Evolutionary conservation across 768 basidiomycete genomes (phyloP).

Genomic region (Sporobolomyces phaffii): DNA sequence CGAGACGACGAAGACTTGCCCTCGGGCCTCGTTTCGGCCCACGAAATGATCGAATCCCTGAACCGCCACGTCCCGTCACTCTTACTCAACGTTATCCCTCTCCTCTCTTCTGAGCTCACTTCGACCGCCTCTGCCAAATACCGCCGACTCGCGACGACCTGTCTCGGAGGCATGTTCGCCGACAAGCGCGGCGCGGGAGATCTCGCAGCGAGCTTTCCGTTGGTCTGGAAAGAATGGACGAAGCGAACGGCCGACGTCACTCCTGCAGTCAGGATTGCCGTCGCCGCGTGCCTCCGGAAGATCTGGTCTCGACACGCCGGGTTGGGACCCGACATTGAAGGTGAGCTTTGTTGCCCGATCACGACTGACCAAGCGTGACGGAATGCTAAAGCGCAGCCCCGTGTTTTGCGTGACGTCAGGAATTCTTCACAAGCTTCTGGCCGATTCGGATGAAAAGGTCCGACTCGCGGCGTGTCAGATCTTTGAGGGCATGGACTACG

Average conservation of each 20-base stretch:
- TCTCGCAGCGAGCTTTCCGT: slow-evolving; percentile 69
- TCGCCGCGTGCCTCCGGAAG: slow-evolving; percentile 64
- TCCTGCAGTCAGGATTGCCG: slow-evolving; percentile 63
- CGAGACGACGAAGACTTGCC: slow-evolving; percentile 6
- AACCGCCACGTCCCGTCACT: slow-evolving; percentile 72
- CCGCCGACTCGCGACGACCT: slow-evolving; percentile 73
- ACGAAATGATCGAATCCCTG: slow-evolving; percentile 76
- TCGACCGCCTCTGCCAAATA: slow-evolving; percentile 58
- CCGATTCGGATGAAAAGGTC: slow-evolving; percentile 87
- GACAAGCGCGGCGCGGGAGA: slow-evolving; percentile 55
- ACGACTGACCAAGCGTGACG: no score
- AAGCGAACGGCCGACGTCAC: slow-evolving; percentile 70
- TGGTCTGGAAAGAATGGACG: slow-evolving; percentile 80
- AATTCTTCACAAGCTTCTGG: slow-evolving; percentile 59
- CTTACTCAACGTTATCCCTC: slow-evolving; percentile 82
- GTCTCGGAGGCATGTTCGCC: slow-evolving; percentile 83
- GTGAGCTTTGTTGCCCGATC: slow-evolving; percentile 50
- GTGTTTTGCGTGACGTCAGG: no score
- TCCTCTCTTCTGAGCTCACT: slow-evolving; percentile 82
- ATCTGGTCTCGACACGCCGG: slow-evolving; percentile 65
- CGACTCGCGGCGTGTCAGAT: slow-evolving; percentile 75
- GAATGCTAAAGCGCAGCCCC: no score
- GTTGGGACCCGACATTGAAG: slow-evolving; percentile 63
- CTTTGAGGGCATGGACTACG: slow-evolving; percentile 80
- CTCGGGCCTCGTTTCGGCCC: slow-evolving; percentile 59